A percentile compares a stretch with the other conserved stretches of the same genome.
phyloP scores from a whole-genome alignment of 106 monocot genomes.

The Apostasia ramifera region DNA sequence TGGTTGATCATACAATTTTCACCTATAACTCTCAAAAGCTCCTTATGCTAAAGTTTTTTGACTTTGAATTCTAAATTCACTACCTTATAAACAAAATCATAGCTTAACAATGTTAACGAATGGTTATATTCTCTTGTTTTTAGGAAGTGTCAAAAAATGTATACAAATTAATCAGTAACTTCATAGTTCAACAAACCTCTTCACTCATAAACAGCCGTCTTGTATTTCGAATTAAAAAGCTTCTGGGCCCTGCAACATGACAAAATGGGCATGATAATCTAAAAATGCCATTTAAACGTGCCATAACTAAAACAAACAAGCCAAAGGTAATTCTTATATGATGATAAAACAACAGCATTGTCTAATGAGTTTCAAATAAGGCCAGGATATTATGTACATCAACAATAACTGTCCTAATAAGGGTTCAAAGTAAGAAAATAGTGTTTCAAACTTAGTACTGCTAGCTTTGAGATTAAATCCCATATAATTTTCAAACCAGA shows the following conservation, averaged over 20 bases:
- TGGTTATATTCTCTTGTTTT: not conserved
- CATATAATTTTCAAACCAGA: too few relatives aligned
- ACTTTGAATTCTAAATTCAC: not conserved
- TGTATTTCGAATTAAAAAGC: constrained; percentile 32
- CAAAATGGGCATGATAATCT: not conserved
- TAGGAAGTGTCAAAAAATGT: not conserved
- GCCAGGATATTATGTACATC: not conserved
- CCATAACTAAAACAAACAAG: too few relatives aligned
- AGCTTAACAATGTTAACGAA: not conserved
- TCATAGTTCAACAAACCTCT: constrained; percentile 26
- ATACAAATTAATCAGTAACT: not conserved
- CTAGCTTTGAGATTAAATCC: too few relatives aligned
- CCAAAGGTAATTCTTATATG: too few relatives aligned
- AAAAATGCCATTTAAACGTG: too few relatives aligned
- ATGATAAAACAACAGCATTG: too few relatives aligned
- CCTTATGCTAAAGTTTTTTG: not conserved
- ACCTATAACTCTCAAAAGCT: too few relatives aligned
- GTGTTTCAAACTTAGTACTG: too few relatives aligned
- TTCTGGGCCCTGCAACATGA: constrained; percentile 41
- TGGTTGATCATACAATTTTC: too few relatives aligned
- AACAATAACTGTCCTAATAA: not conserved
- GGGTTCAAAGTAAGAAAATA: not conserved
- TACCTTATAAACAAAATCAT: not conserved
- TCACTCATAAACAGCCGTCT: constrained; percentile 43
- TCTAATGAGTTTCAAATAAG: too few relatives aligned